A percentile compares a stretch with the other conserved stretches of the same genome.
Evolutionary conservation across 2,329 filamentous ascomycete species (phyloP).

Genomic region (Fusarium transvaalense): DNA sequence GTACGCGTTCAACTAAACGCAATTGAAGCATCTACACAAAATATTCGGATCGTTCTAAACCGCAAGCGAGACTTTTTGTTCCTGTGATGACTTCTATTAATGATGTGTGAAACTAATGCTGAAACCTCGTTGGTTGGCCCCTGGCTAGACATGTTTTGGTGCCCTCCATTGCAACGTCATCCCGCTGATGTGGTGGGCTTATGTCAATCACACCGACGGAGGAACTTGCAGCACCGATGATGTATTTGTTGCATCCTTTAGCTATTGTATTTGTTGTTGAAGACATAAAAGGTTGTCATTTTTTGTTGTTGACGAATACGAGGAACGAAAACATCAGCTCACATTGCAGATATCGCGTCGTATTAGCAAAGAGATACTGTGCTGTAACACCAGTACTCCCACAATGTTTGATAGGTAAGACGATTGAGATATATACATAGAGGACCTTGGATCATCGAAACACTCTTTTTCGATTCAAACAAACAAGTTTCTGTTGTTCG

Average conservation of each 20-base stretch:
- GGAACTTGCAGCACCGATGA: slow-evolving; percentile 3
- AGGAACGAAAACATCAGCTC: slow-evolving; percentile 2
- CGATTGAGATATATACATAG: background rate
- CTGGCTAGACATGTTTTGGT: slow-evolving; percentile 1
- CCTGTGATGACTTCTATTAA: slow-evolving; percentile 8
- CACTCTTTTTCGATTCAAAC: background rate
- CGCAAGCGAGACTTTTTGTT: background rate
- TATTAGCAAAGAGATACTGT: background rate
- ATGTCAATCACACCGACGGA: slow-evolving; percentile 21
- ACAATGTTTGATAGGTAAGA: background rate
- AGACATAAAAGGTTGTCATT: background rate
- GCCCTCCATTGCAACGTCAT: slow-evolving; percentile 20
- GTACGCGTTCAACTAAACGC: background rate
- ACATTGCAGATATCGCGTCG: background rate
- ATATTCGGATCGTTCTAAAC: background rate
- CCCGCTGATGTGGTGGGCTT: slow-evolving; percentile 7
- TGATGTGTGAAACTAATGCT: slow-evolving; percentile 23
- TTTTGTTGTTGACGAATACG: slow-evolving; percentile 26
- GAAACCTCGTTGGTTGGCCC: slow-evolving; percentile 25
- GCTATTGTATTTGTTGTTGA: background rate
- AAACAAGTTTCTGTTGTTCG: background rate
- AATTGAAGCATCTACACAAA: background rate
- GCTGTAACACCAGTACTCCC: background rate
- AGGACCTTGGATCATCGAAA: background rate
- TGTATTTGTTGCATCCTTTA: background rate